Evolutionary conservation across 768 basidiomycete genomes (phyloP).

Genomic region (Xanthoconium purpureum): DNA sequence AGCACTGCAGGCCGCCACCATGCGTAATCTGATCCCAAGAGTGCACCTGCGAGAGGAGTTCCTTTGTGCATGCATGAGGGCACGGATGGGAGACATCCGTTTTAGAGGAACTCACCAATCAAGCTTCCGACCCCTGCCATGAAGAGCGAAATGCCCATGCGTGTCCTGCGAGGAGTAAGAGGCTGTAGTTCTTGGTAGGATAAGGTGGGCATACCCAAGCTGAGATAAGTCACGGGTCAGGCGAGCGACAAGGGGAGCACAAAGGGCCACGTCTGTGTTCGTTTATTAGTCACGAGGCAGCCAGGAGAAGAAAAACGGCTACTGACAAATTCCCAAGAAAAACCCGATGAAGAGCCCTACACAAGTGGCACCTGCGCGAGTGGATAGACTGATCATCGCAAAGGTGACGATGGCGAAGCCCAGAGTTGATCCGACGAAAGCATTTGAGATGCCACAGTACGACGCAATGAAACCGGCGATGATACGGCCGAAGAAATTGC

Average conservation of each 20-base stretch:
- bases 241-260: conserved; percentile 42
- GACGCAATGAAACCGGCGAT: conserved; percentile 36
- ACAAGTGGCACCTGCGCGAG: conserved; percentile 35
- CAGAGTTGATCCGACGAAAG: conserved; percentile 37
- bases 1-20: conserved; percentile 60
- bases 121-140: conserved; percentile 35
- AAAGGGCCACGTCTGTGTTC: conserved; percentile 35
- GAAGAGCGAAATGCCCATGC: conserved; percentile 49
- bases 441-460: conserved; percentile 43
- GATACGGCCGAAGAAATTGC: conserved; percentile 36
- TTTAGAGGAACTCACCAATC: conserved; percentile 13
- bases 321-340: conserved; percentile 45
- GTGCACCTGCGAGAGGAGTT: conserved; percentile 53
- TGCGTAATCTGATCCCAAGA: conserved; percentile 46
- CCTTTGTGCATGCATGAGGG: conserved; percentile 33
- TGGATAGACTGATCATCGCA: conserved; percentile 39
- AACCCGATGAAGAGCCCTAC: conserved; percentile 47
- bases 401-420: conserved; percentile 40
- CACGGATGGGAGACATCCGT: conserved; percentile 5
- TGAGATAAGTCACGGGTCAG: conserved; percentile 45
- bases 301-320: background rate
- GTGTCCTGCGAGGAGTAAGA: conserved; percentile 20
- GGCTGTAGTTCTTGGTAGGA: background rate
- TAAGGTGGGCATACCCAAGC: conserved; percentile 36
- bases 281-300: background rate